Percentiles rank a stretch among this genome's conserved stretches.
These are phyloP conservation scores for Penicillium sp. DNA, from an alignment of 2,329 filamentous ascomycete genomes.

Conservation along the genomic window DNA sequence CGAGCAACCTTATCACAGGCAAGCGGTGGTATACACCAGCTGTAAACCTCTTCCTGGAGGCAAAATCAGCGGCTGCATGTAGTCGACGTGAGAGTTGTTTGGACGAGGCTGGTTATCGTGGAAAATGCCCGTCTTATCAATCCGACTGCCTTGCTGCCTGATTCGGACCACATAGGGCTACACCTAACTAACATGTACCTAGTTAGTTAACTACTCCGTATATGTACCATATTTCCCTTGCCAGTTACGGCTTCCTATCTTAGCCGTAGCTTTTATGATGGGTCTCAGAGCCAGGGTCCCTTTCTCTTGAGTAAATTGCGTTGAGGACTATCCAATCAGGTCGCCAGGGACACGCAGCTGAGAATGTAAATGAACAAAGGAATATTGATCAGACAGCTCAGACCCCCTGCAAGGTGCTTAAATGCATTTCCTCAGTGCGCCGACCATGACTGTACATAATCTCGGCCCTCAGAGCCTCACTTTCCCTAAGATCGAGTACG, in stretches of 20 bases:
- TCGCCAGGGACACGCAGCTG: not conserved
- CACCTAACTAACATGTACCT: not conserved
- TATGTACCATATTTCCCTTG: not conserved
- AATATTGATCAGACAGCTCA: too few relatives aligned
- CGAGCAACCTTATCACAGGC: not conserved
- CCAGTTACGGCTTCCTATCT: not conserved
- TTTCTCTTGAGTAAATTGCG: not conserved
- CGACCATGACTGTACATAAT: too few relatives aligned
- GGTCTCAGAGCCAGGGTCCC: not conserved
- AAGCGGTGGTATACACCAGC: conserved; percentile 5
- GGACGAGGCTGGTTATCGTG: not conserved
- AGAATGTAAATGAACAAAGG: not conserved
- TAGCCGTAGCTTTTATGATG: not conserved
- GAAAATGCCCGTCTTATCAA: conserved; percentile 4
- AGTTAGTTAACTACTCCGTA: too few relatives aligned
- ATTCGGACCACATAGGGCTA: not conserved
- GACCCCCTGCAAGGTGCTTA: too few relatives aligned
- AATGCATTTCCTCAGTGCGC: too few relatives aligned
- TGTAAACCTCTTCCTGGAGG: conserved; percentile 3
- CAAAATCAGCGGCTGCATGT: conserved; percentile 1
- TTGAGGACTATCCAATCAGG: not conserved
- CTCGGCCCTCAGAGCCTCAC: too few relatives aligned
- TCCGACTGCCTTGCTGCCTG: not conserved
- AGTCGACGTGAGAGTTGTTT: conserved; percentile 1
- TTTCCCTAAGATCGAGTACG: too few relatives aligned